phyloP scores from a whole-genome alignment of 495 filamentous ascomycete genomes.

The Neurospora sp. region DNA sequence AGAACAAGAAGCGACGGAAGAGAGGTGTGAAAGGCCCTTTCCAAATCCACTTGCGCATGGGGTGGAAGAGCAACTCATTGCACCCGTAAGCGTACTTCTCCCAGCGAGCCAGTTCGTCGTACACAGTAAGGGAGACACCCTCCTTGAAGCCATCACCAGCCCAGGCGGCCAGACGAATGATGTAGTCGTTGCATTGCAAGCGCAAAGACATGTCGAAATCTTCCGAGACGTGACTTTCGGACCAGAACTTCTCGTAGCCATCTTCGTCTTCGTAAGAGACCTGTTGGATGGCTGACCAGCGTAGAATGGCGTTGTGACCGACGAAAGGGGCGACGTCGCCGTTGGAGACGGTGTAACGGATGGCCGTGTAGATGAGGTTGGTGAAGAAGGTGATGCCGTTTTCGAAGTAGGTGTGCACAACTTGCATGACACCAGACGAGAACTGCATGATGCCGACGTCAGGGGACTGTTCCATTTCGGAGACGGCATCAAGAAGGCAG shows the following conservation, averaged over 20 bases:
- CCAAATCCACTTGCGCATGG: slow-evolving; percentile 53
- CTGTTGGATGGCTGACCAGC: slow-evolving; percentile 70
- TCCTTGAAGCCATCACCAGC: slow-evolving; percentile 72
- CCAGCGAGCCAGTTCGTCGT: slow-evolving; percentile 75
- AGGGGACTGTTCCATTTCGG: slow-evolving; percentile 70
- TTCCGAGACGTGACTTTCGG: slow-evolving; percentile 70
- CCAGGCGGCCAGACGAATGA: slow-evolving; percentile 65
- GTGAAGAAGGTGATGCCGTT: slow-evolving; percentile 80
- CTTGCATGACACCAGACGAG: slow-evolving; percentile 75
- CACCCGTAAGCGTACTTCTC: slow-evolving; percentile 87
- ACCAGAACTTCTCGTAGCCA: slow-evolving; percentile 74
- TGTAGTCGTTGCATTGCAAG: slow-evolving; percentile 61
- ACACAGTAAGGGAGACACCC: slow-evolving; percentile 75
- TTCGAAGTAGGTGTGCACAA: slow-evolving; percentile 62
- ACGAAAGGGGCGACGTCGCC: slow-evolving; percentile 77
- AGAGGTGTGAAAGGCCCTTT: slow-evolving; percentile 64
- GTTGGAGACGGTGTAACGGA: slow-evolving; percentile 68
- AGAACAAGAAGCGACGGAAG: slow-evolving; percentile 60
- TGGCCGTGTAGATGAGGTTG: slow-evolving; percentile 71
- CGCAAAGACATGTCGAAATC: slow-evolving; percentile 82
- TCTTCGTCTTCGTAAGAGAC: slow-evolving; percentile 59
- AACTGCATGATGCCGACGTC: slow-evolving; percentile 77
- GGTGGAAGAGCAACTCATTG: slow-evolving; percentile 73
- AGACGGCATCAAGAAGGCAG: slow-evolving; percentile 66
- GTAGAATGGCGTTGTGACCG: slow-evolving; percentile 69